Percentiles rank a stretch among this genome's conserved stretches.
phyloP scores from a whole-genome alignment of 805 yeast genomes.

The Starmerella floris region DNA sequence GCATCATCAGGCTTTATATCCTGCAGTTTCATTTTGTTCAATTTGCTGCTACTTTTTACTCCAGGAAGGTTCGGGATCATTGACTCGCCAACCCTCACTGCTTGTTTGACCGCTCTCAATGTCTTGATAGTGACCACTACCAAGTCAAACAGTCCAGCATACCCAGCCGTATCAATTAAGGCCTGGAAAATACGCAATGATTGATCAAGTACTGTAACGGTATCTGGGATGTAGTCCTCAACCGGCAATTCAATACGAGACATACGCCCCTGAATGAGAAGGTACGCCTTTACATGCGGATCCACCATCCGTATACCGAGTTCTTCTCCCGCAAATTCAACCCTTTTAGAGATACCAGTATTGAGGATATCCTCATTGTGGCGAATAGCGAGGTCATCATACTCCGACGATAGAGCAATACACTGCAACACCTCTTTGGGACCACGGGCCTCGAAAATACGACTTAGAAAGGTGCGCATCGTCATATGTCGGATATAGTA shows the following conservation, averaged over 20 bases:
- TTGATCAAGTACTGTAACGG: slow-evolving; percentile 85
- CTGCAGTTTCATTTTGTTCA: slow-evolving; percentile 11
- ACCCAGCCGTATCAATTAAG: slow-evolving; percentile 77
- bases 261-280: slow-evolving; percentile 62
- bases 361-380: slow-evolving; percentile 86
- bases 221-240: slow-evolving; percentile 90
- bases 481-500: slow-evolving; percentile 89
- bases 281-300: slow-evolving; percentile 68
- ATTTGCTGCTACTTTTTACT: slow-evolving; percentile 4
- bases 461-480: slow-evolving; percentile 48
- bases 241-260: slow-evolving; percentile 68
- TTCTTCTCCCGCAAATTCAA: slow-evolving; percentile 42
- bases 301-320: slow-evolving; percentile 53
- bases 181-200: slow-evolving; percentile 89
- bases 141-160: slow-evolving; percentile 55
- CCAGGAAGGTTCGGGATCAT: slow-evolving; percentile 20
- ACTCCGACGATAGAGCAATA: slow-evolving; percentile 58
- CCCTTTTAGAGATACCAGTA: slow-evolving; percentile 58
- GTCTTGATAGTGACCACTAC: slow-evolving; percentile 49
- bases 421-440: slow-evolving; percentile 42
- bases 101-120: slow-evolving; percentile 83
- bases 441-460: slow-evolving; percentile 30
- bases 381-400: slow-evolving; percentile 76
- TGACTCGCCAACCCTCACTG: slow-evolving; percentile 12
- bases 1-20: slow-evolving; percentile 28